Percentiles rank a stretch among this genome's conserved stretches.
These are phyloP conservation scores for Trichoderma reesei DNA, from an alignment of 495 filamentous ascomycete species.

Conservation along the genomic window DNA sequence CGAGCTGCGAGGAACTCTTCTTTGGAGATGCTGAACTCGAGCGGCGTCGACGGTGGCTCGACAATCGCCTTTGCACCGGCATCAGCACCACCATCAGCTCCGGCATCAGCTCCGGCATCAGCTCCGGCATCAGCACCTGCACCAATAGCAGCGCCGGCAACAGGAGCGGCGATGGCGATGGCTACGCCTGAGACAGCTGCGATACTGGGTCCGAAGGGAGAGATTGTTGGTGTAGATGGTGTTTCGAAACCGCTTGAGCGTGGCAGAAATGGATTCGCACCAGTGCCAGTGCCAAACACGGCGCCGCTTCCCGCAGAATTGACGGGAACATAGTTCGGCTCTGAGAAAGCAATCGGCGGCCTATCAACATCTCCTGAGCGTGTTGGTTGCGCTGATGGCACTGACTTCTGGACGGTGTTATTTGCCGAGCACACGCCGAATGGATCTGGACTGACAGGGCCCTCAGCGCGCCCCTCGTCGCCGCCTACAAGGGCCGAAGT, in stretches of 20 bases:
- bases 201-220: neutral
- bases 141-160: no score
- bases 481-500: neutral
- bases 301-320: no score
- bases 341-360: neutral
- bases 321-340: neutral
- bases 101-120: neutral
- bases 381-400: neutral
- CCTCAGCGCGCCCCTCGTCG: neutral
- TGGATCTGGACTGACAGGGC: neutral
- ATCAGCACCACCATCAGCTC: conserved; percentile 1
- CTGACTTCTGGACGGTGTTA: neutral
- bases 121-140: neutral
- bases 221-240: neutral
- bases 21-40: conserved; percentile 37
- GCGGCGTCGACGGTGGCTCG: conserved; percentile 24
- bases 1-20: conserved; percentile 35
- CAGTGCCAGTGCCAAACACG: no score
- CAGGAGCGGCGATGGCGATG: neutral
- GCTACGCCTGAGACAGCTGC: neutral
- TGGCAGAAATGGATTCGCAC: no score
- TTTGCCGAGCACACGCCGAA: neutral
- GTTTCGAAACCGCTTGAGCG: neutral
- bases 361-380: neutral
- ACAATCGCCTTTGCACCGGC: conserved; percentile 9